Percentiles rank a stretch among this genome's conserved stretches.
Conservation (phyloP, 1,284 basidiomycete genomes). For the Sporisorium graminicola region DNA sequence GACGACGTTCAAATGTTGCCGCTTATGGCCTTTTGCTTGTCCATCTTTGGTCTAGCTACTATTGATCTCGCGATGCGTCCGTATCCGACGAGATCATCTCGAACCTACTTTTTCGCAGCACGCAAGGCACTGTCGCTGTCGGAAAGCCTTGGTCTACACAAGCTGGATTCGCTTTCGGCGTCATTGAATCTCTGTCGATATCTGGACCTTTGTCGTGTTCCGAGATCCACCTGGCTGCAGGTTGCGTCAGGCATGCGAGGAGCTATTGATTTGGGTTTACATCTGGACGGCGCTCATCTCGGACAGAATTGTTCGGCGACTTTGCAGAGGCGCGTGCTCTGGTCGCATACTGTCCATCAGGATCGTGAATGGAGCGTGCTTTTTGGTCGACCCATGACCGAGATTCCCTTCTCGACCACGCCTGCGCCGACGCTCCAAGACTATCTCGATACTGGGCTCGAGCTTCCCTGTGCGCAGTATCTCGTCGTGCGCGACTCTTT, state of each 20-base stretch:
- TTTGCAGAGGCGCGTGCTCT: slow-evolving; percentile 35
- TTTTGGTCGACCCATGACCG: slow-evolving; percentile 45
- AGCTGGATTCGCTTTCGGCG: slow-evolving; percentile 42
- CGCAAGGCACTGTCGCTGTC: slow-evolving; percentile 44
- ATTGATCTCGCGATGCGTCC: slow-evolving; percentile 42
- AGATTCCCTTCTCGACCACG: slow-evolving; percentile 41
- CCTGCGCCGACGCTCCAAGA: slow-evolving; percentile 32
- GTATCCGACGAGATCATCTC: slow-evolving; percentile 36
- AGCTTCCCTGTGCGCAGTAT: slow-evolving; percentile 42
- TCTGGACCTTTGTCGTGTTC: slow-evolving; percentile 42
- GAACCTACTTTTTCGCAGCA: slow-evolving; percentile 48
- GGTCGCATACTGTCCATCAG: slow-evolving; percentile 48
- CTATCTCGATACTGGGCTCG: slow-evolving; percentile 34
- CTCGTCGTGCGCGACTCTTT: slow-evolving; percentile 41
- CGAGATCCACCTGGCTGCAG: slow-evolving; percentile 42
- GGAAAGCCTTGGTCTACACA: slow-evolving; percentile 43
- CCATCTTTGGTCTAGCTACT: slow-evolving; percentile 35
- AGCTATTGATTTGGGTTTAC: slow-evolving; percentile 39
- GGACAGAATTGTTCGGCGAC: slow-evolving; percentile 40
- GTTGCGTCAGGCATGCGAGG: slow-evolving; percentile 49
- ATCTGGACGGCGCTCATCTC: slow-evolving; percentile 34
- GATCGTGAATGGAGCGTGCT: slow-evolving; percentile 49
- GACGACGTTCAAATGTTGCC: slow-evolving; percentile 48
- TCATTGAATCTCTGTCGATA: slow-evolving; percentile 45
- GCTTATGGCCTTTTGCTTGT: slow-evolving; percentile 42